Evolutionary conservation across 2,329 filamentous ascomycete species (phyloP), one percentile per base, ranked within the genome.

Genomic region (Teratosphaeria zuluensis): DNA sequence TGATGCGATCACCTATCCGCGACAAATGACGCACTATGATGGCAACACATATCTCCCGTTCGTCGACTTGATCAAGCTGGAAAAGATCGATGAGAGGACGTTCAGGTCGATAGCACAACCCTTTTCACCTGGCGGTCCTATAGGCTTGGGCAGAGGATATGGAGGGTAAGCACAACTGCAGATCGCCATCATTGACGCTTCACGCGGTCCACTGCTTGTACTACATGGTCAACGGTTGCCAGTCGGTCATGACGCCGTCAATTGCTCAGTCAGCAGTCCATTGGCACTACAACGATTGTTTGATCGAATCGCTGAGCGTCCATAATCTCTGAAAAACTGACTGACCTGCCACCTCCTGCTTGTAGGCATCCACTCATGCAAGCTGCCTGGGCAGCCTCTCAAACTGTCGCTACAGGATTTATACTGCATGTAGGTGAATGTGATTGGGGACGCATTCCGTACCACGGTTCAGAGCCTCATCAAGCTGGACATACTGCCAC

Each of bases 371-470:
- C 12, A 16, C 35, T 42, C 63, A 77, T 78, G n/a, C 81, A 83
- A 68, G 77, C 80, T 33, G 80, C 78, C 16, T 83, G 79, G 73
- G 81, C 81, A 16, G 81, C 81, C 8, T 77, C 78, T 8, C 77
- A 82, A 61, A 83, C 81, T 1, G 78, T 83, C 12, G 66, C 64
- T 5, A 69, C 73, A 31, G 80, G 78, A 1, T 78, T 80, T 55
- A 66, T 81, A 31, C 71, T 83, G 24, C 79, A 82, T 70, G 79
- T 81, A 71, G 42, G 62, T 63, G 2, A n/a, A n/a, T 54, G 24
- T 33, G 11, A 31, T 31, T 24, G 5, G 35, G 9, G 1, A 16
- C 35, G 11, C 35, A 16, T 16, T 16, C 11, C 12, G 11, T 5
- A 16, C 9, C n/a, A 12, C 19, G 7, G 16, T 16, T 14, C 19